A percentile compares a stretch with the other conserved stretches of the same genome.
phyloP scores from a whole-genome alignment of 139 green algal genomes.

The Picochlorum sp. region DNA sequence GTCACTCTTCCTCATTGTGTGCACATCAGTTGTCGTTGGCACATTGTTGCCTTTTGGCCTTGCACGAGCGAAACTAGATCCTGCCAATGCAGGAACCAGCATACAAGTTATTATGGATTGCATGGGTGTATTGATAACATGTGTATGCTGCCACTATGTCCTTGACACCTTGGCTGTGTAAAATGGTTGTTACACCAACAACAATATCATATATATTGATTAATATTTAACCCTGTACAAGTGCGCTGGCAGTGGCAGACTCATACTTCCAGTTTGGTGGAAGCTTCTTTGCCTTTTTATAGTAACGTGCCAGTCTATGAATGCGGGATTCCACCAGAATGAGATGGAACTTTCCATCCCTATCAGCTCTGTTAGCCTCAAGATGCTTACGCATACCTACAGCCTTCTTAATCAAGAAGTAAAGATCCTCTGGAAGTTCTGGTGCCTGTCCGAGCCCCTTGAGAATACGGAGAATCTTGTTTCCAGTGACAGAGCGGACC shows the following conservation, averaged over 20 bases:
- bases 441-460: slow-evolving; percentile 83
- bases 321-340: slow-evolving; percentile 94
- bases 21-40: slow-evolving; percentile 63
- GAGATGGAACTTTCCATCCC: slow-evolving; percentile 82
- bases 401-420: slow-evolving; percentile 99
- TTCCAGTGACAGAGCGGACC: slow-evolving; percentile 81
- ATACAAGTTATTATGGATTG: slow-evolving; percentile 82
- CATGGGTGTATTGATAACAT: slow-evolving; percentile 74
- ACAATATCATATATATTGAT: slow-evolving; percentile 1
- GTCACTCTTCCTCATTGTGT: slow-evolving; percentile 76
- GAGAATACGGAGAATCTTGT: slow-evolving; percentile 97
- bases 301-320: slow-evolving; percentile 98
- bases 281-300: slow-evolving; percentile 85
- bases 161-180: slow-evolving; percentile 48
- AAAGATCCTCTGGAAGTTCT: slow-evolving; percentile 98
- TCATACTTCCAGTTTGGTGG: slow-evolving; percentile 90
- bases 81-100: slow-evolving; percentile 54
- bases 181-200: neutral
- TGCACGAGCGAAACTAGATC: slow-evolving; percentile 52
- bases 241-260: slow-evolving; percentile 82
- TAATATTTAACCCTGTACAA: slow-evolving; percentile 51
- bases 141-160: slow-evolving; percentile 65
- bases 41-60: slow-evolving; percentile 76
- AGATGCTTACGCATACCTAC: slow-evolving; percentile 97
- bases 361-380: slow-evolving; percentile 89